phyloP scores from a whole-genome alignment of 352 stramenopile genomes.

The Phytophthora chlamydospora region DNA sequence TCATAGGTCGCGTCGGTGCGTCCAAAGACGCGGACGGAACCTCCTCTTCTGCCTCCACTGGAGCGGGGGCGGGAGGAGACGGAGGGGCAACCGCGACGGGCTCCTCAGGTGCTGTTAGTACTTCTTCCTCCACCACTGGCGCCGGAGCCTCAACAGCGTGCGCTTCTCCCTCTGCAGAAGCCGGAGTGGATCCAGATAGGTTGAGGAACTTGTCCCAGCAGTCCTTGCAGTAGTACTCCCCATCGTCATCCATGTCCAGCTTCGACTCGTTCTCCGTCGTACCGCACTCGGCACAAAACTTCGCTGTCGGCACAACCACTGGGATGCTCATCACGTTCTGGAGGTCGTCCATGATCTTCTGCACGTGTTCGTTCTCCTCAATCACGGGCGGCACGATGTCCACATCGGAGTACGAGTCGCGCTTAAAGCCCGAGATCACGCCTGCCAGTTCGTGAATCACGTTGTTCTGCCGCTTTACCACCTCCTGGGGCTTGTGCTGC shows the following conservation, averaged over 20 bases:
- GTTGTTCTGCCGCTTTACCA: constrained; percentile 84
- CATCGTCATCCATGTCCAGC: constrained; percentile 83
- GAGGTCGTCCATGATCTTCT: constrained; percentile 78
- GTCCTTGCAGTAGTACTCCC: constrained; percentile 88
- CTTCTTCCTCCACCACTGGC: constrained; percentile 22
- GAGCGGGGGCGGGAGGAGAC: constrained; percentile 22
- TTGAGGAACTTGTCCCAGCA: constrained; percentile 89
- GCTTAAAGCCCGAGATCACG: constrained; percentile 77
- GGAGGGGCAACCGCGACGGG: constrained; percentile 8
- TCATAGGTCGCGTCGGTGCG: constrained; percentile 37
- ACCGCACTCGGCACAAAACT: constrained; percentile 84
- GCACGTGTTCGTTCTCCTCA: constrained; percentile 67
- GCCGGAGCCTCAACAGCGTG: constrained; percentile 1
- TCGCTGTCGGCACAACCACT: constrained; percentile 73
- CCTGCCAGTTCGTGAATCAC: constrained; percentile 77
- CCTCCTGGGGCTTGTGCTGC: constrained; percentile 72
- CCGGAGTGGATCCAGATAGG: constrained; percentile 37
- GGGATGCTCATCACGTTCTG: constrained; percentile 84
- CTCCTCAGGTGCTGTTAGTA: constrained; percentile 13
- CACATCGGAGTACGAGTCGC: constrained; percentile 76
- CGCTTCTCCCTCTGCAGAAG: constrained; percentile 1
- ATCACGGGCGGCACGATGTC: constrained; percentile 67
- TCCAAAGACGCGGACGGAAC: constrained; percentile 31
- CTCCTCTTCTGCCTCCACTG: constrained; percentile 33
- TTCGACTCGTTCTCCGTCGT: constrained; percentile 77